Conservation (phyloP, 345 rosid species). For the Melaleuca alternifolia region DNA sequence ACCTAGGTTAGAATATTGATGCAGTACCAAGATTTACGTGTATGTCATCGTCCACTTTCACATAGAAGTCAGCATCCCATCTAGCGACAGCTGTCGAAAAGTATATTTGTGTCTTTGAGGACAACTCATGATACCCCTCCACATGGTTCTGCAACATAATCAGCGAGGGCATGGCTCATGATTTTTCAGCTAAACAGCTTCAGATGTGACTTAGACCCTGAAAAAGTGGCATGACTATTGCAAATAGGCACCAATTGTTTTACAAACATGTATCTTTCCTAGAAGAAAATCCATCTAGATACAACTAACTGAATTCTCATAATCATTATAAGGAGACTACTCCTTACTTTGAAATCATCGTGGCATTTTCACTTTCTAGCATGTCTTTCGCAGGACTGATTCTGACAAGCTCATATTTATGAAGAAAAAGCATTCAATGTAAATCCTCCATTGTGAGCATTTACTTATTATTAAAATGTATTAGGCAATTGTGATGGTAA, state of each 20-base stretch:
- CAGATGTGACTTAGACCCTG: background rate
- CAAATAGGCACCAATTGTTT: background rate
- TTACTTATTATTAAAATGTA: background rate
- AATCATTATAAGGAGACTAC: background rate
- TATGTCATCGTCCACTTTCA: constrained; percentile 74
- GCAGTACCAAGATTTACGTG: constrained; percentile 75
- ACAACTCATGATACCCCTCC: constrained; percentile 67
- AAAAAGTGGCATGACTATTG: background rate
- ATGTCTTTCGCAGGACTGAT: background rate
- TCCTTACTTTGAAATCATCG: background rate
- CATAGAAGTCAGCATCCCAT: constrained; percentile 83
- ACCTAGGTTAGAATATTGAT: background rate
- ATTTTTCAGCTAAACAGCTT: background rate
- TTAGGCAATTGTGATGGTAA: background rate
- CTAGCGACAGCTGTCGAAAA: constrained; percentile 54
- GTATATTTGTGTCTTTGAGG: constrained; percentile 61
- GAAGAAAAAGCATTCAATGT: background rate
- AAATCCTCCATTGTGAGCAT: background rate
- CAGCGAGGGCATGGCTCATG: background rate
- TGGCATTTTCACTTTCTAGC: background rate
- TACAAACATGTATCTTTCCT: background rate
- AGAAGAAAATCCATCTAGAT: background rate
- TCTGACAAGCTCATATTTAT: background rate
- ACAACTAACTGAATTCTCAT: background rate
- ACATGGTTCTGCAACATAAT: constrained; percentile 51